Evolutionary conservation across 1,139 yeast species (phyloP), one percentile per base, ranked within the genome.

Genomic region (Arxiozyma telluris): DNA sequence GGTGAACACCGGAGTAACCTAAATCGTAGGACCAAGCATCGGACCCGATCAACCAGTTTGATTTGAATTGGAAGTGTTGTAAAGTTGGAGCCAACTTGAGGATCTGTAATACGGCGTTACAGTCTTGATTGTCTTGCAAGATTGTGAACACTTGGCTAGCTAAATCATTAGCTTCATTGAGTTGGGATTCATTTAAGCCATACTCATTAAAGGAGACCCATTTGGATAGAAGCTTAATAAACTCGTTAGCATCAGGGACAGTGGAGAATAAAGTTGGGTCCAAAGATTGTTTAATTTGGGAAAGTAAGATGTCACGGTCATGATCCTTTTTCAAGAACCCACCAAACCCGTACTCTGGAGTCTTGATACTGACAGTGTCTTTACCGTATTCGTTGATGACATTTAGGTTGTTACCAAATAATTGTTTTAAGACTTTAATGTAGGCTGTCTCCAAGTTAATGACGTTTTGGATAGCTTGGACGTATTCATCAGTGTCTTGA

Each of bases 11-110:
- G 12, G 96, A 86, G 59, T 87, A 78, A 44, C 98, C 98, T 61
- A 88, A 75, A 73, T 91, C 98, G 67, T 85, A 90, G 22, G 96
- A 80, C 98, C 98, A 91, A 41, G 95, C 82, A 71, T 91, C 98
- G 9, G 97, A 89, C 25, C 97, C 97, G 58, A 93, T 76, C 58
- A 91, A 75, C 98, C 98, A 91, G 57, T 81, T 78, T 27, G 86
- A 76, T 53, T 75, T 74, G 67, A 69, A 64, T 59, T 84, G 77
- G 58, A 73, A 76, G 4, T 74, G 72, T 57, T 78, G 72, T 48
- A 73, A 71, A 3, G 72, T 69, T 49, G 85, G 73, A 17, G 86
- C 72, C 15, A 73, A 67, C 50, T 73, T 62, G 6, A 87, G 75
- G 20, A 73, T 63, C 17, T 74, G 71, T 1, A 76, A 65, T 4